phyloP scores from a whole-genome alignment of 345 rosid genomes.

The Populus simonii region DNA sequence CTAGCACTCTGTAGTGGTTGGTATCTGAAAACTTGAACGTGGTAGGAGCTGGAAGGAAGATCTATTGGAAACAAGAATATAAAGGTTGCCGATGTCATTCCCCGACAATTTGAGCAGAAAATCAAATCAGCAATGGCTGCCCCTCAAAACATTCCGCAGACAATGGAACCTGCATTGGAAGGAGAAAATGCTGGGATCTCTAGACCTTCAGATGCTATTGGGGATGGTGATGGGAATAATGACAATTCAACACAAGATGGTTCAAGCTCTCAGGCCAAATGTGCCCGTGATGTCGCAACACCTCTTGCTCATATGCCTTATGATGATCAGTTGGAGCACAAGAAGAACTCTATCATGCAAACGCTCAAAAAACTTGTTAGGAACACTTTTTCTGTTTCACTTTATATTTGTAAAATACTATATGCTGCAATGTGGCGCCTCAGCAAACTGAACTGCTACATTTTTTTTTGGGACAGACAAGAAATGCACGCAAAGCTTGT shows the following conservation, averaged over 20 bases:
- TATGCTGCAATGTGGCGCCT: constrained; percentile 5
- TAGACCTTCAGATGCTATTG: constrained; percentile 15
- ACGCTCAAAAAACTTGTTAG: constrained; percentile 84
- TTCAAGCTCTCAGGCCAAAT: constrained; percentile 37
- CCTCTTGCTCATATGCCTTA: constrained; percentile 78
- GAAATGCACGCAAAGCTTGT: constrained; percentile 90
- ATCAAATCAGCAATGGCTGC: constrained; percentile 39
- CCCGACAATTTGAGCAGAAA: constrained; percentile 60
- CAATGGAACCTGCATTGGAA: constrained; percentile 22
- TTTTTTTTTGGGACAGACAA: constrained; percentile 53
- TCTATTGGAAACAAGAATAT: constrained; percentile 53
- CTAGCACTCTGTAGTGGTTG: constrained; percentile 3
- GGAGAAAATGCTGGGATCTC: constrained; percentile 27
- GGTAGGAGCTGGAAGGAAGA: constrained; percentile 69
- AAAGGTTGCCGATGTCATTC: constrained; percentile 73
- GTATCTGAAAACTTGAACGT: constrained; percentile 20
- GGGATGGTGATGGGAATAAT: constrained; percentile 32
- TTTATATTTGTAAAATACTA: not conserved
- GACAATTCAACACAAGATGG: constrained; percentile 27
- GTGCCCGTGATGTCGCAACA: constrained; percentile 81
- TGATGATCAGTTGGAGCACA: constrained; percentile 57
- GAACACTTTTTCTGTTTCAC: constrained; percentile 4
- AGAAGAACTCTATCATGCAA: constrained; percentile 56
- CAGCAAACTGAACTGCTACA: constrained; percentile 19
- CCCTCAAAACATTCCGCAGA: constrained; percentile 6